Evolutionary conservation across 2,329 filamentous ascomycete genomes (phyloP), one percentile per base, ranked within the genome.

Genomic region (Aureobasidium namibiae): DNA sequence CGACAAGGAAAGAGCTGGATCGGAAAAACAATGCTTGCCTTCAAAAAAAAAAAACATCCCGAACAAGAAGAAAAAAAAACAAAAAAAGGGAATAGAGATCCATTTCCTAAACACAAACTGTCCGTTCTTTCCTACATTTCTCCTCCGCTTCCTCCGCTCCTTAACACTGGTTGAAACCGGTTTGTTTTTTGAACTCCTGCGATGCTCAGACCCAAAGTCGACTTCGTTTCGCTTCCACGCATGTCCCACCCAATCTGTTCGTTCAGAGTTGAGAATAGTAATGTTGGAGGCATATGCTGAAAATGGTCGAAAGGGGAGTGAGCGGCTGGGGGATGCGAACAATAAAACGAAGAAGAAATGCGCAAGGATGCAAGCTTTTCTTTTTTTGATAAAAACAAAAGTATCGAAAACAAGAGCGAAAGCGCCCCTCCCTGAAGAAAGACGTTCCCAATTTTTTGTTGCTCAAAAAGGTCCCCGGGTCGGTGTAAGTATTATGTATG

Each of bases 401-500:
- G 49, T 41, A 54, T 54, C 50, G 26, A 54, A 21, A 39, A 52
- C 33, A 39, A 42, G 24, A 42, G 38, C 36, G 36, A 54, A 1
- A 21, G 38, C 24, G 36, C 36, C 13, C 38, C n/a, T 42, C 33
- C 48, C n/a, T n/a, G n/a, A n/a, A n/a, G n/a, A 24, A 54, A 54
- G 48, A 52, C 34, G 39, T 26, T 18, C 38, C 50, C 50, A 41
- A 29, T 39, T 46, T 46, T 54, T 54, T 54, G 24, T 54, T 33
- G 50, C 50, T 54, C 50, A 54, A 42, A 42, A 42, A 26, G 23
- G 14, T 18, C 23, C 26, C 33, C 50, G 24, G 49, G 36, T 23
- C n/a, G 26, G 36, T 54, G 48, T 52, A 54, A 54, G 50, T 54
- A 54, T 54, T 54, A 54, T 54, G 50, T 54, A 54, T 41, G 50